These are phyloP conservation scores for Leccinum subtestaceum DNA, from an alignment of 768 basidiomycete species.

Conservation along the genomic window DNA sequence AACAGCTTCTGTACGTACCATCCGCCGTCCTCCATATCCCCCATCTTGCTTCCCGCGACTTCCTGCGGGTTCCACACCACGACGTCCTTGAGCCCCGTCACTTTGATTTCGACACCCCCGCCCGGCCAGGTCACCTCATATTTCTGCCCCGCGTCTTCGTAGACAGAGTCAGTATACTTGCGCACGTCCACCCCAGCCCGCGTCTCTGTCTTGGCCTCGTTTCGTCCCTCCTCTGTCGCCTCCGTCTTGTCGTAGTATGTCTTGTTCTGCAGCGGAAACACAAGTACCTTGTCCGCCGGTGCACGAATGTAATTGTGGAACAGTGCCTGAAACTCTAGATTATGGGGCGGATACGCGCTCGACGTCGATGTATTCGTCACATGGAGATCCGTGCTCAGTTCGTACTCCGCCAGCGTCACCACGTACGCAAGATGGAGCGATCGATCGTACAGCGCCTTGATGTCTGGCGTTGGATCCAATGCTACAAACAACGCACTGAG, in stretches of 20 bases:
- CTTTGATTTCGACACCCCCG: conserved; percentile 52
- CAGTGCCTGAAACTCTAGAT: conserved; percentile 86
- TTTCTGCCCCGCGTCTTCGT: conserved; percentile 56
- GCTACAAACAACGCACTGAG: conserved; percentile 37
- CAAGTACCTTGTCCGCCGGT: conserved; percentile 54
- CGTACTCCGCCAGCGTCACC: conserved; percentile 71
- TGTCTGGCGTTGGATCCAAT: conserved; percentile 59
- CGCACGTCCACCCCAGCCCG: conserved; percentile 66
- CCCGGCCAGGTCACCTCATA: conserved; percentile 62
- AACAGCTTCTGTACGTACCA: conserved; percentile 50
- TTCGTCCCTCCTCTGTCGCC: conserved; percentile 45
- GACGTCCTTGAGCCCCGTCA: conserved; percentile 65
- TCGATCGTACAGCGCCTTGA: conserved; percentile 55
- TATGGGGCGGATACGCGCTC: conserved; percentile 35
- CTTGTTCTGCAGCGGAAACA: conserved; percentile 63
- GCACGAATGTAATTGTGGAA: conserved; percentile 87
- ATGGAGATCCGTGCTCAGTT: conserved; percentile 76
- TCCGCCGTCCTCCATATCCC: conserved; percentile 87
- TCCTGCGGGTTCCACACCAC: conserved; percentile 95
- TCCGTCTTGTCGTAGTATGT: conserved; percentile 83
- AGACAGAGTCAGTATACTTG: conserved; percentile 71
- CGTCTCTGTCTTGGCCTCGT: conserved; percentile 52
- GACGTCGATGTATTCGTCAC: conserved; percentile 67
- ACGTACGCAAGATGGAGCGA: conserved; percentile 77
- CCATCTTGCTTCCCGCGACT: conserved; percentile 66